Percentiles rank a stretch among this genome's conserved stretches.
These are phyloP conservation scores for Chrysopogon serrulatus DNA, from an alignment of 176 grass and related monocot species.

Conservation along the genomic window DNA sequence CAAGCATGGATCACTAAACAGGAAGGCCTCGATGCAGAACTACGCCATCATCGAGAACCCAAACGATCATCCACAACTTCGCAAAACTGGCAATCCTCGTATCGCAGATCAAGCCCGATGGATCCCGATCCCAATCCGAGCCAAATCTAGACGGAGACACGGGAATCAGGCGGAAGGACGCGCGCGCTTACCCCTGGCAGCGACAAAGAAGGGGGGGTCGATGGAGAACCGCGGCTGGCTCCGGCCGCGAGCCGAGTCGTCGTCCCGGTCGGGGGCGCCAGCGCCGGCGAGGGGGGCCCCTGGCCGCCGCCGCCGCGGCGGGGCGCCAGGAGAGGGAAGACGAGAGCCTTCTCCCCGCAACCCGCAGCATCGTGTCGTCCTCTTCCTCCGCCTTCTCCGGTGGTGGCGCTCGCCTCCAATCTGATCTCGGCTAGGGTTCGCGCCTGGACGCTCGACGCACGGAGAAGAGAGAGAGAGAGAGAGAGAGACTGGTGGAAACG, in stretches of 20 bases:
- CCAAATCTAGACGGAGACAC: constrained; percentile 7
- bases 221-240: constrained; percentile 34
- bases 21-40: neutral
- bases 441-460: neutral
- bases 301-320: constrained; percentile 11
- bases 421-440: constrained; percentile 34
- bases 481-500: neutral
- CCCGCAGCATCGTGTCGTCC: constrained; percentile 41
- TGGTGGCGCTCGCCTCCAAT: neutral
- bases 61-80: neutral
- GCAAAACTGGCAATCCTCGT: neutral
- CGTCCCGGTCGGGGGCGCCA: neutral
- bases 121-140: neutral
- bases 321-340: constrained; percentile 49
- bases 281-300: constrained; percentile 28
- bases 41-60: neutral
- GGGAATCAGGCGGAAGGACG: neutral
- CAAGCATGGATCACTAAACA: neutral
- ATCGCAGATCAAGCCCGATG: neutral
- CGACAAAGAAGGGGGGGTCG: constrained; percentile 24
- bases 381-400: neutral
- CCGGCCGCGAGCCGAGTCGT: neutral
- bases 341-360: constrained; percentile 56
- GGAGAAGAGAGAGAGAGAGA: neutral
- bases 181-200: constrained; percentile 25